Evolutionary conservation across 1,139 yeast species (phyloP), one percentile per base, ranked within the genome.

Genomic region (Zygoascus meyerae): DNA sequence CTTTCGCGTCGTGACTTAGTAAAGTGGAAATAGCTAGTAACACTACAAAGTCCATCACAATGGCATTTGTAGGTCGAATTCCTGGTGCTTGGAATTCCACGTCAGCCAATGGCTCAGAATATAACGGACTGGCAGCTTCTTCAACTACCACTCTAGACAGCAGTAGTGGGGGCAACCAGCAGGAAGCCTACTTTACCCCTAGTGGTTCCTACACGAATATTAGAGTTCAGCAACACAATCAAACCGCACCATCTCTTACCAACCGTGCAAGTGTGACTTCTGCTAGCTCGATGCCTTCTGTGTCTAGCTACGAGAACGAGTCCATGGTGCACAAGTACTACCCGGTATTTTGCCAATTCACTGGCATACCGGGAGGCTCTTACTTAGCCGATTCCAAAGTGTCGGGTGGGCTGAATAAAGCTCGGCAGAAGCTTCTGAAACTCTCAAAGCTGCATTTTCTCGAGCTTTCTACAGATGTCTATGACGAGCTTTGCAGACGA

Each of bases 381-480:
- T 2, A 12, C 16, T 7, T 21, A 7, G 12, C 34, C 7, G 34
- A 31, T 26, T 40, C 42, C 10, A 29, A 34, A 18, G 17, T n/a
- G 21, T 31, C 40, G 34, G 45, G 36, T 31, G 45, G 53, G 40
- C 68, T 68, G 55, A 71, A 86, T 16, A 79, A 86, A 58, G 95
- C 95, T 5, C 75, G 95, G 55, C 92, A 86, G 57, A 90, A 92
- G 67, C 77, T 90, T 44, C 73, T 85, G 53, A 84, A 84, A 59
- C 74, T 92, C 50, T 80, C 94, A 1, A 70, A 75, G n/a, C 80
- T 82, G n/a, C 97, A 92, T 65, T 87, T 90, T 61, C 74, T 77
- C 51, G 98, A 90, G 63, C 77, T 90, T 50, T 81, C 95, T 52
- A 89, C 96, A 1, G 97, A 92, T 63, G 97, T 90, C 12, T 85